A percentile compares a stretch with the other conserved stretches of the same genome.
phyloP scores from a whole-genome alignment of 768 basidiomycete genomes.

The Mycena indigotica region DNA sequence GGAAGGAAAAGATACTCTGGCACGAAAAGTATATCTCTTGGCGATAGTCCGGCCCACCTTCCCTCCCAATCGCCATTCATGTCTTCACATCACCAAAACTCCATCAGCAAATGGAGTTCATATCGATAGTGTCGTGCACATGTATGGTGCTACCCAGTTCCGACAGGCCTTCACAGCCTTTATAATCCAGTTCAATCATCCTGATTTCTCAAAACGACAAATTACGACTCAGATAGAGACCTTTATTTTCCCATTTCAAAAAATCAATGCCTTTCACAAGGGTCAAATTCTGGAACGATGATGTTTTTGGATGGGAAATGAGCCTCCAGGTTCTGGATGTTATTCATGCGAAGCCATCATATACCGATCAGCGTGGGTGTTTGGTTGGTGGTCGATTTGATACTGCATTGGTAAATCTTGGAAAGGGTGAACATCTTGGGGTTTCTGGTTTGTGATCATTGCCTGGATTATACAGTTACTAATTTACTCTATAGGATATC shows the following conservation, averaged over 20 bases:
- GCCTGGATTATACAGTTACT: not conserved
- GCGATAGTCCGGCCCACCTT: not conserved
- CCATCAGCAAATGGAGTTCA: slow-evolving; percentile 12
- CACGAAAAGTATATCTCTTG: slow-evolving; percentile 12
- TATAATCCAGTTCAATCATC: slow-evolving; percentile 2
- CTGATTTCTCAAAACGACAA: not conserved
- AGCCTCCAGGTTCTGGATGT: not conserved
- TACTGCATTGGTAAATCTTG: slow-evolving; percentile 31
- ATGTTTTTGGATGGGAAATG: slow-evolving; percentile 9
- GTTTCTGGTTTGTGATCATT: slow-evolving; percentile 17
- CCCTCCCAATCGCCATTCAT: not conserved
- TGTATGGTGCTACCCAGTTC: slow-evolving; percentile 9
- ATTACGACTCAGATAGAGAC: not conserved
- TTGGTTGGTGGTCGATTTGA: slow-evolving; percentile 36
- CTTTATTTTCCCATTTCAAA: slow-evolving; percentile 10
- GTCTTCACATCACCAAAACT: slow-evolving; percentile 10
- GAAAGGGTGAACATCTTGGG: slow-evolving; percentile 9
- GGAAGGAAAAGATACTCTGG: slow-evolving; percentile 27
- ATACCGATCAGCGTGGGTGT: slow-evolving; percentile 14
- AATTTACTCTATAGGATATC: slow-evolving; percentile 23
- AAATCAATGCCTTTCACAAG: slow-evolving; percentile 10
- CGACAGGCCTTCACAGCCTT: slow-evolving; percentile 13
- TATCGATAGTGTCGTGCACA: not conserved
- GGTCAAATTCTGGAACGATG: slow-evolving; percentile 15
- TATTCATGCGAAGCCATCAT: slow-evolving; percentile 30